phyloP scores from a whole-genome alignment of 2,329 filamentous ascomycete genomes.

The Lachnellula arida region DNA sequence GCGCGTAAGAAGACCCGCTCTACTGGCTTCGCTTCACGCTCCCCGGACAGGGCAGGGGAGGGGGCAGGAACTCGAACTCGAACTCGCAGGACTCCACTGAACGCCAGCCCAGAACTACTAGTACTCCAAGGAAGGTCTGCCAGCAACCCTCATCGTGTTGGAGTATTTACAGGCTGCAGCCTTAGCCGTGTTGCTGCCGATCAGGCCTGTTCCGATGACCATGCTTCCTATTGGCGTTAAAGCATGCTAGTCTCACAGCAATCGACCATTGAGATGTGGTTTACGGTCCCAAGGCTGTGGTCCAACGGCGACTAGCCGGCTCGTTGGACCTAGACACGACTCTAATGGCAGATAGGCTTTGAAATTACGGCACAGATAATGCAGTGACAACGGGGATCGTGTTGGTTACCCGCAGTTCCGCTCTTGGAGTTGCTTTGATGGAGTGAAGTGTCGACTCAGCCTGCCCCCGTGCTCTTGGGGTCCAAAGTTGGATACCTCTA shows the following conservation, averaged over 20 bases:
- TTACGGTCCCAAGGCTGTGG: constrained; percentile 6
- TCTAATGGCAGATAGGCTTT: constrained; percentile 3
- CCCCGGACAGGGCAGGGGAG: too few species aligned
- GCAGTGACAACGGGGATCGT: background rate
- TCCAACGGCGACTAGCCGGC: background rate
- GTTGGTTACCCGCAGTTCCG: background rate
- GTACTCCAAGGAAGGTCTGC: background rate
- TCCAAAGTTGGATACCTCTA: background rate
- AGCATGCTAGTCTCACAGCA: background rate
- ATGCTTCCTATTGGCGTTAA: background rate
- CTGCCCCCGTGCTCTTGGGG: background rate
- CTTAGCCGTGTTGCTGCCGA: background rate
- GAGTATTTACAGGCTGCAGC: background rate
- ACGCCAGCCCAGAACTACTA: background rate
- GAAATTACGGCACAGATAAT: background rate
- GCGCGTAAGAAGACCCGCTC: constrained; percentile 1
- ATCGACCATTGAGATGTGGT: too few species aligned
- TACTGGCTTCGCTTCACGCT: background rate
- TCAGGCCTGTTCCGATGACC: background rate
- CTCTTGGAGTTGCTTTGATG: background rate
- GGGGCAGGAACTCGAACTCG: too few species aligned
- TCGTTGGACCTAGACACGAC: background rate
- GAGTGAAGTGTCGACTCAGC: background rate
- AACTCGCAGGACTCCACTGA: background rate
- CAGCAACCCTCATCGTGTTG: background rate